Percentiles rank a stretch among this genome's conserved stretches.
Conservation (phyloP, 169 alveolate genomes). For the Neospora caninum region DNA sequence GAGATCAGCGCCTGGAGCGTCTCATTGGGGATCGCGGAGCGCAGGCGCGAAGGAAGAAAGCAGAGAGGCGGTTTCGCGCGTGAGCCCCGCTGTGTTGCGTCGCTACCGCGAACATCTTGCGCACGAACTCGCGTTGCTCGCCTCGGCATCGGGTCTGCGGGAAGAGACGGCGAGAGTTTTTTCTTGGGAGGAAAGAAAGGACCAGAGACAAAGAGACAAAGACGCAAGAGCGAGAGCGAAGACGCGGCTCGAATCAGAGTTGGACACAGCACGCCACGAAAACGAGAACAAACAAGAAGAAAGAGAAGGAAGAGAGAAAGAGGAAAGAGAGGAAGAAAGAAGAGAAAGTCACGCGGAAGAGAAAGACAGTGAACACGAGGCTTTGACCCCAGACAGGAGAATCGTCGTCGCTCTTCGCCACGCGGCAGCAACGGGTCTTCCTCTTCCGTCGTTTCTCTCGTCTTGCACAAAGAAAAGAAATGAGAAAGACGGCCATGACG, state of each 20-base stretch:
- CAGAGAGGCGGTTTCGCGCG: background rate
- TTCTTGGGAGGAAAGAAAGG: too few relatives aligned
- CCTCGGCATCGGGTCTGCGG: background rate
- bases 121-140: background rate
- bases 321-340: background rate
- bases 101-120: background rate
- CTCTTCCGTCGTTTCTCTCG: background rate
- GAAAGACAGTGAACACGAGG: background rate
- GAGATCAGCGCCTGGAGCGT: too few relatives aligned
- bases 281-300: background rate
- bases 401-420: background rate
- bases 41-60: background rate
- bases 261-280: too few relatives aligned
- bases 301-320: background rate
- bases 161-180: background rate
- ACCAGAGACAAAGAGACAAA: background rate
- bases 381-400: background rate
- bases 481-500: background rate
- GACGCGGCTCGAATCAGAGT: background rate
- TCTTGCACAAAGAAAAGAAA: background rate
- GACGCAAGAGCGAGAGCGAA: background rate
- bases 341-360: background rate
- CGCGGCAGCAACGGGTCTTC: background rate
- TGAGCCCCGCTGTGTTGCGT: background rate
- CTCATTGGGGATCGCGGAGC: background rate